A percentile compares a stretch with the other conserved stretches of the same genome.
Evolutionary conservation across 164 flowering plant genomes (phyloP).

Genomic region (Vitis riparia): DNA sequence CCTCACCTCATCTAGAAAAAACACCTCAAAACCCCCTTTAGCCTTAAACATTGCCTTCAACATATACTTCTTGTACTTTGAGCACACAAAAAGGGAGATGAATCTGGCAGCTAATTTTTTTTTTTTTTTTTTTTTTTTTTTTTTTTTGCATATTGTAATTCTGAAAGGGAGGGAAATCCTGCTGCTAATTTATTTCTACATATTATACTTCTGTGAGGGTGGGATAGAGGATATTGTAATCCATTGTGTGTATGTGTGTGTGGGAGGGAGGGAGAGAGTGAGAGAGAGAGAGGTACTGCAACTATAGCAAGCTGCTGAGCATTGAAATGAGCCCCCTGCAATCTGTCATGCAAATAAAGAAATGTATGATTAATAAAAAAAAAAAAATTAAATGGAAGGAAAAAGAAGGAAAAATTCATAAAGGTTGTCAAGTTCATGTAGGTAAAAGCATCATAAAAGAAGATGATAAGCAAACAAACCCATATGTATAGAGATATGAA

Average conservation of each 20-base stretch:
- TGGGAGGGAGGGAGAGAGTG: neutral
- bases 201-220: too few species aligned
- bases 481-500: conserved; percentile 82
- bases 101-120: too few species aligned
- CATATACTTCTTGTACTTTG: too few species aligned
- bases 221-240: too few species aligned
- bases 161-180: too few species aligned
- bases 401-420: neutral
- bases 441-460: neutral
- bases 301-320: conserved; percentile 88
- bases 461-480: conserved; percentile 41
- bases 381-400: neutral
- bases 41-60: too few species aligned
- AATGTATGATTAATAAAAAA: conserved; percentile 4
- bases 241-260: neutral
- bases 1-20: too few species aligned
- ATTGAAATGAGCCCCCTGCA: conserved; percentile 60
- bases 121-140: too few species aligned
- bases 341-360: conserved; percentile 36
- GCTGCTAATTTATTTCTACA: too few species aligned
- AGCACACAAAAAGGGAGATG: too few species aligned
- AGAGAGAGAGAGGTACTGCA: conserved; percentile 51
- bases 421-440: neutral
- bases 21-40: too few species aligned
- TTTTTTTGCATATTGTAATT: too few species aligned